Base-by-base conservation (phyloP, 1,284 basidiomycete species). In the Neonothopanus nambi region DNA sequence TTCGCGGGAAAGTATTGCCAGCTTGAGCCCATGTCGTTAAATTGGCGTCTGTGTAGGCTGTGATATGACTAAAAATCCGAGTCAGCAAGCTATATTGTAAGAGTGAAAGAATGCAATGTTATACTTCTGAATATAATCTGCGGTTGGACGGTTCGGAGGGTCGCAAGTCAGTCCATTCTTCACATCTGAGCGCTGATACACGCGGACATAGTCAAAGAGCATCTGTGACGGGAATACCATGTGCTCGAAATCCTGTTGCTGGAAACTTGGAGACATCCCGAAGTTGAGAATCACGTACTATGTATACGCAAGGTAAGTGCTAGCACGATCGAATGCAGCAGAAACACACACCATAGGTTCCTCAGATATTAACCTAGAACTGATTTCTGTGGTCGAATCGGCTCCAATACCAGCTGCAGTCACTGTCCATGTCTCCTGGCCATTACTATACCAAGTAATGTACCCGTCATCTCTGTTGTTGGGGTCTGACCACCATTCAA, bases 201-300 rank as follows among this genome's bases (percentile, higher is more conserved):
- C 76, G 33, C 89, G 84, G 15, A 92, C 76, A 59, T 91, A 91
- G 65, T 92, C 89, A 51, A 92, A 69, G 58, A 80, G 82, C 85
- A 91, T 89, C 59, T 74, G 70, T 20, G 74, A 69, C 1, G 90
- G 90, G 74, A 92, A 92, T 49, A 68, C 61, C 39, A 91, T 65
- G 62, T 87, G 72, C 58, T 76, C 75, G 64, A 77, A 90, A 68
- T 91, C 86, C 60, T 82, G 81, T 42, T 65, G 61, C 65, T 91
- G 87, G 74, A 91, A 91, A 33, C 74, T 74, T 13, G 81, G 79
- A 18, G 89, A 77, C 69, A 91, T 77, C 51, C 88, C 89, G 55
- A 91, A 68, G 68, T 91, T 91, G 60, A 91, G 54, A 59, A 91
- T 81, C 42, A 91, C 68, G 63, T 85, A 89, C 89, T 91, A 55